phyloP scores from a whole-genome alignment of 2,329 filamentous ascomycete species.

The Scedosporium dehoogii region DNA sequence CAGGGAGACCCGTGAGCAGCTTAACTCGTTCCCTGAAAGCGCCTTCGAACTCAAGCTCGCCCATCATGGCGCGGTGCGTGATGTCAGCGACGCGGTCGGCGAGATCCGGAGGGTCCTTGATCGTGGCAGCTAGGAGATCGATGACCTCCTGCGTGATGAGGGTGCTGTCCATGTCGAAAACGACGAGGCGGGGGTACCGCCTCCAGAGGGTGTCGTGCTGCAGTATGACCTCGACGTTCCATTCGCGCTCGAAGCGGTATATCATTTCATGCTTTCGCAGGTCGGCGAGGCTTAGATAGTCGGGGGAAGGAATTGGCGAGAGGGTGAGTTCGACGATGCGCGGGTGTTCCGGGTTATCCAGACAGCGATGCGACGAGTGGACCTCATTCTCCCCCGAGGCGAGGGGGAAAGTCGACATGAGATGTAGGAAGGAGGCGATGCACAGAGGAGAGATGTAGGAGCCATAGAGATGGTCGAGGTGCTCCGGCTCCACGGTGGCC shows the following conservation, averaged over 20 bases:
- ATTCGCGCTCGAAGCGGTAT: conserved; percentile 76
- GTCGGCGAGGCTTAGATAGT: conserved; percentile 58
- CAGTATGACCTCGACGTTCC: conserved; percentile 77
- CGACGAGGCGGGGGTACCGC: conserved; percentile 72
- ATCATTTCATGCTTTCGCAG: conserved; percentile 73
- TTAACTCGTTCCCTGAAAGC: conserved; percentile 73
- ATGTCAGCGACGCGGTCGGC: conserved; percentile 77
- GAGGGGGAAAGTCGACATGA: conserved; percentile 53
- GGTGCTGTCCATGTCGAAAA: conserved; percentile 99
- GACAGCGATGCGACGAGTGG: conserved; percentile 52
- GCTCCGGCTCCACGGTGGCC: conserved; percentile 40
- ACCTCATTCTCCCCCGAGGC: conserved; percentile 40
- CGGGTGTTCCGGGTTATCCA: conserved; percentile 50
- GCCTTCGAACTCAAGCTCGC: conserved; percentile 83
- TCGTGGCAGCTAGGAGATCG: conserved; percentile 79
- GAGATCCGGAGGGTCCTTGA: conserved; percentile 60
- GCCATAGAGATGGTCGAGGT: conserved; percentile 56
- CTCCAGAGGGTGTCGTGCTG: conserved; percentile 66
- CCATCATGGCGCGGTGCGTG: conserved; percentile 89
- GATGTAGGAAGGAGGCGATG: conserved; percentile 55
- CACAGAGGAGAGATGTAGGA: conserved; percentile 56
- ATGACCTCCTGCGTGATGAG: conserved; percentile 97
- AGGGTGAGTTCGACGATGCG: conserved; percentile 58
- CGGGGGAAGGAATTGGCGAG: conserved; percentile 46
- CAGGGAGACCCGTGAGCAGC: conserved; percentile 71